Percentiles rank a stretch among this genome's conserved stretches.
These are phyloP conservation scores for Warburgia ugandensis DNA, from an alignment of 164 flowering plant genomes.

Conservation along the genomic window DNA sequence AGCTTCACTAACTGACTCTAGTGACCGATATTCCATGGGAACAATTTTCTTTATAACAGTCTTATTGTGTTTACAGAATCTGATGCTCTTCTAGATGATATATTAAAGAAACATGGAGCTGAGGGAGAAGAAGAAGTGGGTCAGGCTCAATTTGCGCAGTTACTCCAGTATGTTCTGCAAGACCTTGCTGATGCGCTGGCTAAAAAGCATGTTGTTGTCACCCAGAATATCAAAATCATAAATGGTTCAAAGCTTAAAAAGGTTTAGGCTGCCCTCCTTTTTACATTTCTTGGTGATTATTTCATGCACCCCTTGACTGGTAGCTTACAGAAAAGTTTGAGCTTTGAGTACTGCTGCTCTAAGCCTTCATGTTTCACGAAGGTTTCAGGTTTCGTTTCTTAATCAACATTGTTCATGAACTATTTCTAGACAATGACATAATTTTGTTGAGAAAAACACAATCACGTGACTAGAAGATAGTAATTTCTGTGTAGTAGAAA, in stretches of 20 bases:
- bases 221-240: constrained; percentile 39
- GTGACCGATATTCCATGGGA: background rate
- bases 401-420: no score
- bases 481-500: no score
- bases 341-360: no score
- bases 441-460: no score
- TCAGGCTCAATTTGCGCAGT: constrained; percentile 67
- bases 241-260: constrained; percentile 59
- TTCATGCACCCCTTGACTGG: no score
- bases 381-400: no score
- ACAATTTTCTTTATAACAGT: background rate
- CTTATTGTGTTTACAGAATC: background rate
- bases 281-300: background rate
- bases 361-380: no score
- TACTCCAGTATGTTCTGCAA: constrained; percentile 61
- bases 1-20: background rate
- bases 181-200: constrained; percentile 52
- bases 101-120: constrained; percentile 58
- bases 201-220: constrained; percentile 33
- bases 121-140: constrained; percentile 57
- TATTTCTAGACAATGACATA: no score
- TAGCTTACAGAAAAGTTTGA: no score
- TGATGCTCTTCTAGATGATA: constrained; percentile 36
- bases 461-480: no score
- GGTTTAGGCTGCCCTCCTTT: constrained; percentile 25